Conservation (phyloP, 2,329 filamentous ascomycete genomes). For the Xylariaceae sp. region DNA sequence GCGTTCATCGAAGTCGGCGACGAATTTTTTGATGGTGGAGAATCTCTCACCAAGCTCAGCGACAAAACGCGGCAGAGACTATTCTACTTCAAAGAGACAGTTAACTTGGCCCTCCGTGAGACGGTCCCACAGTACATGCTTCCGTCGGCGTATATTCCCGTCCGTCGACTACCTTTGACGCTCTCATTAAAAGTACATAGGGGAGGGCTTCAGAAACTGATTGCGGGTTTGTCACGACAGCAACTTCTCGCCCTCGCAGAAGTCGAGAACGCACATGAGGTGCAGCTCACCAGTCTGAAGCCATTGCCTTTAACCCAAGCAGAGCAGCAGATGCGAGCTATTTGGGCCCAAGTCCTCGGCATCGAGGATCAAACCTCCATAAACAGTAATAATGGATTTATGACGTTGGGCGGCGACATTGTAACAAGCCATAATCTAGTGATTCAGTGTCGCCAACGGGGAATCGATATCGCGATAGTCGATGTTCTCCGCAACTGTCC, state of each 20-base stretch:
- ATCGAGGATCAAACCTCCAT: conserved; percentile 48
- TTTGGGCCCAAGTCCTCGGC: conserved; percentile 54
- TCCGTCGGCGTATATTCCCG: conserved; percentile 56
- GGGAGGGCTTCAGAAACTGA: conserved; percentile 53
- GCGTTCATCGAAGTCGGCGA: conserved; percentile 58
- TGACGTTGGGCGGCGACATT: conserved; percentile 53
- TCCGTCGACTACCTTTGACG: conserved; percentile 55
- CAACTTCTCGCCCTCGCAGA: conserved; percentile 51
- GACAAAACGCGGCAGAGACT: conserved; percentile 50
- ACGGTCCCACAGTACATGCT: conserved; percentile 49
- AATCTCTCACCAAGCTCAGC: conserved; percentile 48
- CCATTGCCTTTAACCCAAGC: conserved; percentile 54
- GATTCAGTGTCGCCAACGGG: conserved; percentile 50
- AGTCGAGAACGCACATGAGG: conserved; percentile 45
- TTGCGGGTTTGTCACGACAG: conserved; percentile 48
- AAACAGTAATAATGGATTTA: conserved; percentile 51
- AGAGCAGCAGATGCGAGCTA: conserved; percentile 53
- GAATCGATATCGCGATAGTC: conserved; percentile 48
- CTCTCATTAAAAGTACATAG: conserved; percentile 58
- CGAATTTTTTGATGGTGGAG: conserved; percentile 44
- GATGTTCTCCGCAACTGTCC: conserved; percentile 50
- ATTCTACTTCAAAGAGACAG: conserved; percentile 51
- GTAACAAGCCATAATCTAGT: conserved; percentile 53
- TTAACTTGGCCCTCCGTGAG: conserved; percentile 49
- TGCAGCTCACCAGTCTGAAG: conserved; percentile 47